These are phyloP conservation scores for Alternaria arborescens DNA, from an alignment of 2,329 filamentous ascomycete genomes.

Conservation along the genomic window DNA sequence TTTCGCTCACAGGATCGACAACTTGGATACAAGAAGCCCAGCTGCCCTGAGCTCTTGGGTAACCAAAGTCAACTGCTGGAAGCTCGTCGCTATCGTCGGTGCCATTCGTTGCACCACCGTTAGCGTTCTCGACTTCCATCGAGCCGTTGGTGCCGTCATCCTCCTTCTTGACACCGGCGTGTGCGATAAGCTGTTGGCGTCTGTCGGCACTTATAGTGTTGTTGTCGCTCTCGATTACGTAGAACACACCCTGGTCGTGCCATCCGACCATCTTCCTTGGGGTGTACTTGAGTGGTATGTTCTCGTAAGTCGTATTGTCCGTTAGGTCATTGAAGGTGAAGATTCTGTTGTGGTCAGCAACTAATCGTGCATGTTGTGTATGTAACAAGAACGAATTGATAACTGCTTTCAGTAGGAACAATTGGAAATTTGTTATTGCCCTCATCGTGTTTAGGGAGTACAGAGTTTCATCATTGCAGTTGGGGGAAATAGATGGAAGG, in stretches of 20 bases:
- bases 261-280: slow-evolving; percentile 88
- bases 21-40: slow-evolving; percentile 98
- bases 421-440: slow-evolving; percentile 72
- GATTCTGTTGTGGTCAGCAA: slow-evolving; percentile 64
- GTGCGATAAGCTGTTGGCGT: slow-evolving; percentile 75
- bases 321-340: slow-evolving; percentile 89
- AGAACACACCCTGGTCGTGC: slow-evolving; percentile 87
- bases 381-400: neutral
- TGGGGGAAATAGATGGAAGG: slow-evolving; percentile 37
- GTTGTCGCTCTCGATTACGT: slow-evolving; percentile 92
- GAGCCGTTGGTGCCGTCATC: slow-evolving; percentile 52
- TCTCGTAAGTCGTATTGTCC: slow-evolving; percentile 85
- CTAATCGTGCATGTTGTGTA: slow-evolving; percentile 6
- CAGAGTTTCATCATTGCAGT: slow-evolving; percentile 71
- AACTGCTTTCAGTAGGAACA: slow-evolving; percentile 88
- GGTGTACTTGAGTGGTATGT: slow-evolving; percentile 87
- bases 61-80: slow-evolving; percentile 85
- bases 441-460: slow-evolving; percentile 57
- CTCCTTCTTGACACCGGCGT: slow-evolving; percentile 59
- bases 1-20: slow-evolving; percentile 78
- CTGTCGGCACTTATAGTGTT: slow-evolving; percentile 87
- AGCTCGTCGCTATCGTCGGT: slow-evolving; percentile 60
- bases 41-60: slow-evolving; percentile 80
- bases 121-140: slow-evolving; percentile 29
- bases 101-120: slow-evolving; percentile 27